Base-by-base conservation (phyloP, 306 rosid genomes). In the Prunus campanulata region DNA sequence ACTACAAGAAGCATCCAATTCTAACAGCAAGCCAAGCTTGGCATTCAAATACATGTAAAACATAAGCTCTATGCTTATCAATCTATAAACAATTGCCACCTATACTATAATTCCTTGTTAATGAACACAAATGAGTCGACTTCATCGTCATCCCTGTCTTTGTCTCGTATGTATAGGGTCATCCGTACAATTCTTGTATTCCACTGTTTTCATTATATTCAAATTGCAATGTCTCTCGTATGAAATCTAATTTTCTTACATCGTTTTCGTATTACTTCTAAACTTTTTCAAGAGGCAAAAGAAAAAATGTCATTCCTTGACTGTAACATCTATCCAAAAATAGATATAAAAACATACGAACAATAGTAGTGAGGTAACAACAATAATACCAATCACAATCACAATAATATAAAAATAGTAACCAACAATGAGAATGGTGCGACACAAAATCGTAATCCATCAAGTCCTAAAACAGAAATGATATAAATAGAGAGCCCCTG, bases 271-370 rank as follows among this genome's bases (percentile, higher is more conserved):
- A 14, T 70, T 2, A 51, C 61, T 51, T 49, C 0, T 12, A 42
- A 59, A 59, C 2, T 61, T 11, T 60, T 20, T n/a, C 16, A 6
- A 25, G 19, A 32, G 30, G 51, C 24, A 27, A 50, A 70, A 29
- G 12, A 51, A 19, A 47, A 71, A 71, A 8, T 54, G 48, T 24
- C 0, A 39, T 22, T 49, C 6, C 25, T 59, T 42, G 68, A 73
- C 55, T 44, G 27, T 25, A 44, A 72, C 66, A 69, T 69, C 56
- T 16, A 18, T 19, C 59, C 74, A 49, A 69, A 49, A 51, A 49
- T 27, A 49, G 32, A 49, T 49, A 47, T 27, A 25, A 61, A 32
- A 32, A 18, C 12, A 52, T 19, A 56, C 4, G 24, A 61, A 16
- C 35, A 44, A 46, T 13, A 59, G 2, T 10, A 42, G 13, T 24